These are phyloP conservation scores for Trifolium pratense DNA, from an alignment of 306 rosid species.

Conservation along the genomic window DNA sequence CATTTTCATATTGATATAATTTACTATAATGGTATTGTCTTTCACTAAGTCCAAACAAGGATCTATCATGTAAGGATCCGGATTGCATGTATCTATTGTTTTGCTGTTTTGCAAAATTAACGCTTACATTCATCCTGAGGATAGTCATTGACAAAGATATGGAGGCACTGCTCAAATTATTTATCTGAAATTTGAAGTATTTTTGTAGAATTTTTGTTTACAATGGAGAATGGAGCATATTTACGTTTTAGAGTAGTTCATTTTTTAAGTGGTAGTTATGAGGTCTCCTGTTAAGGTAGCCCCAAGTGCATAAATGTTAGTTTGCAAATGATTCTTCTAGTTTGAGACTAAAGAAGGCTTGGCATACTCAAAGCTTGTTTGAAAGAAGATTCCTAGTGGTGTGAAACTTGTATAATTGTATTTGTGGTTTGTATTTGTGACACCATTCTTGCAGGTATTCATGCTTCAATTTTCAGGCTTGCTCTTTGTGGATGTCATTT, in stretches of 20 bases:
- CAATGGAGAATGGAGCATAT: neutral
- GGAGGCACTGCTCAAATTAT: constrained; percentile 26
- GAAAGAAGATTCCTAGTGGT: constrained; percentile 21
- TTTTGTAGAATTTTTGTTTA: constrained; percentile 17
- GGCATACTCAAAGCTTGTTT: constrained; percentile 30
- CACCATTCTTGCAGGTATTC: constrained; percentile 80
- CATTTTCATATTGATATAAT: neutral
- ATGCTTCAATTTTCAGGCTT: constrained; percentile 76
- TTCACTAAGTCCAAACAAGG: neutral
- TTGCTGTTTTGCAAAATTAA: too few species aligned
- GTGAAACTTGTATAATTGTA: constrained; percentile 20
- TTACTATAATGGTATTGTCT: neutral
- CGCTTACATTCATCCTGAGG: neutral
- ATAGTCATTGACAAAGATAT: neutral
- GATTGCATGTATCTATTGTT: neutral
- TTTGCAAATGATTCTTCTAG: constrained; percentile 3
- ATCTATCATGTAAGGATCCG: too few species aligned
- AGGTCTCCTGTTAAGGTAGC: constrained; percentile 24
- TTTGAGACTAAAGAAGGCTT: constrained; percentile 26
- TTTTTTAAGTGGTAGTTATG: constrained; percentile 12
- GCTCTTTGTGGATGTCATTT: constrained; percentile 99
- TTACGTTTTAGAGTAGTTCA: constrained; percentile 1
- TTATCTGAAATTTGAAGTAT: constrained; percentile 6
- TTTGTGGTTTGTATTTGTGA: constrained; percentile 21
- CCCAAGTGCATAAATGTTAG: neutral